Conservation (phyloP, 352 stramenopile genomes). For the Globisporangium middletonii region DNA sequence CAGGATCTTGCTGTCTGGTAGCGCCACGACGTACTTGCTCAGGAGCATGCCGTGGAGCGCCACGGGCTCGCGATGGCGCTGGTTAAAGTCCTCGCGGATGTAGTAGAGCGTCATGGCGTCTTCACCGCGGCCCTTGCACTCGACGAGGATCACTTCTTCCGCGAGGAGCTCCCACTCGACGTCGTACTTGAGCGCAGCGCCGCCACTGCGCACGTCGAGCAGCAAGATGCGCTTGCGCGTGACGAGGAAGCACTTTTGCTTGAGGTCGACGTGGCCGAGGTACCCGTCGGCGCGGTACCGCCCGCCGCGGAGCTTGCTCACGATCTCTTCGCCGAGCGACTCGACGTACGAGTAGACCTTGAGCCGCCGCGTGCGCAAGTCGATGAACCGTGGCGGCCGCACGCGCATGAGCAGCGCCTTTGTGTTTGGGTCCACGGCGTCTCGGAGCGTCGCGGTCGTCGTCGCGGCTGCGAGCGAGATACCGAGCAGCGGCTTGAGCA, state of each 20-base stretch:
- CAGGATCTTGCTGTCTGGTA: conserved; percentile 70
- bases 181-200: conserved; percentile 52
- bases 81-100: conserved; percentile 63
- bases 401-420: conserved; percentile 73
- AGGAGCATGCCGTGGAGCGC: conserved; percentile 58
- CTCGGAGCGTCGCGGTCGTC: conserved; percentile 68
- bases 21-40: conserved; percentile 63
- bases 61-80: conserved; percentile 9
- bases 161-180: conserved; percentile 76
- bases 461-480: conserved; percentile 70
- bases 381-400: conserved; percentile 75
- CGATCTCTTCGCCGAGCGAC: conserved; percentile 83
- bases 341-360: conserved; percentile 88
- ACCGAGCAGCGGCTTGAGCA: conserved; percentile 76
- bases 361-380: conserved; percentile 66
- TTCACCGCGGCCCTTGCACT: conserved; percentile 26
- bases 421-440: conserved; percentile 72
- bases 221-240: conserved; percentile 80
- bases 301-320: conserved; percentile 69
- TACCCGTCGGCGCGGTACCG: conserved; percentile 79
- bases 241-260: conserved; percentile 81
- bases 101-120: conserved; percentile 54
- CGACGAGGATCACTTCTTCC: conserved; percentile 76
- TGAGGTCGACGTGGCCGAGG: conserved; percentile 73
- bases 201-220: conserved; percentile 50